These are phyloP conservation scores for Dillenia turbinata DNA, from an alignment of 164 flowering plant genomes.

Conservation along the genomic window DNA sequence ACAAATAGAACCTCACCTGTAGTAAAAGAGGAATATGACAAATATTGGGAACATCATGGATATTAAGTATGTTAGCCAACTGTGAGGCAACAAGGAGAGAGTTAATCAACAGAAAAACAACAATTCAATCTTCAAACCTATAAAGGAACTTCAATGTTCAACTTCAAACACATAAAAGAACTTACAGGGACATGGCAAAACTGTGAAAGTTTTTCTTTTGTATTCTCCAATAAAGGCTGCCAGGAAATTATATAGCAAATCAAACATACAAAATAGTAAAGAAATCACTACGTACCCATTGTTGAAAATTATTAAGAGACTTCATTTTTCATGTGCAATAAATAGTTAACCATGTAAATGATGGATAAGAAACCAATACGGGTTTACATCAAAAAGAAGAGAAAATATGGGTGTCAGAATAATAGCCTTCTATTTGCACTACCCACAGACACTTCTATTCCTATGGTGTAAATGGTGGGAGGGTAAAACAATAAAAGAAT, in stretches of 20 bases:
- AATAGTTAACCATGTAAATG: no score
- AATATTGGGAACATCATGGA: slow-evolving; percentile 96
- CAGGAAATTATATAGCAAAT: slow-evolving; percentile 8
- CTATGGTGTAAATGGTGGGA: no score
- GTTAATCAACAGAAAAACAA: slow-evolving; percentile 1
- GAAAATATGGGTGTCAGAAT: no score
- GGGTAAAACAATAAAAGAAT: no score
- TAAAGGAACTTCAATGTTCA: slow-evolving; percentile 7
- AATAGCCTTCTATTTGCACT: no score
- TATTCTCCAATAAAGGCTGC: slow-evolving; percentile 81
- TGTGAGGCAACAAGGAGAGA: slow-evolving; percentile 19
- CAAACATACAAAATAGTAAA: no score
- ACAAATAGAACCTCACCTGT: slow-evolving; percentile 41
- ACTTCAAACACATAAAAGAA: slow-evolving; percentile 51
- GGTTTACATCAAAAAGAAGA: no score
- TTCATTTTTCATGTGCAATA: no score
- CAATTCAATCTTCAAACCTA: not conserved
- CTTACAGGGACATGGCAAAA: slow-evolving; percentile 97
- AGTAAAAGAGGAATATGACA: slow-evolving; percentile 96
- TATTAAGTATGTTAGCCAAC: slow-evolving; percentile 79
- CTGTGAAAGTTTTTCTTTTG: slow-evolving; percentile 89
- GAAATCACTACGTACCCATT: no score
- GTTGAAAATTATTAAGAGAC: no score
- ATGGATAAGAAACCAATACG: no score
- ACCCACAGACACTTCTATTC: no score